Conservation (phyloP, 768 basidiomycete species). For the Agrocybe praecox region DNA sequence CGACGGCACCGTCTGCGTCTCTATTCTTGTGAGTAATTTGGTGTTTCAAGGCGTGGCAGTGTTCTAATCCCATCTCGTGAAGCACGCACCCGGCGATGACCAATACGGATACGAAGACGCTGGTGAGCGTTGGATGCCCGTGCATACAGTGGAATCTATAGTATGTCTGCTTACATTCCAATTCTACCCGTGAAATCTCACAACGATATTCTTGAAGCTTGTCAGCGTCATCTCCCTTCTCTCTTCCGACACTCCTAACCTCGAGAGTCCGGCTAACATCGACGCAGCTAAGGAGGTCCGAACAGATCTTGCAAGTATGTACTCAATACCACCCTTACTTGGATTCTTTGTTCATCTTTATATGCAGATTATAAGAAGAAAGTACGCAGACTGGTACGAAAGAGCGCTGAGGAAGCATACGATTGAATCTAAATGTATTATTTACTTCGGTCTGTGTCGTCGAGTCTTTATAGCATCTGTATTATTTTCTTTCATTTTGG, state of each 20-base stretch:
- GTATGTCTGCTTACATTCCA: conserved; percentile 46
- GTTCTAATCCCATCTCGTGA: conserved; percentile 9
- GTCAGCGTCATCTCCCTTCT: conserved; percentile 95
- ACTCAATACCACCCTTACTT: neutral
- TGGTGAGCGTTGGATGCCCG: conserved; percentile 96
- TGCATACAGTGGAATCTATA: conserved; percentile 96
- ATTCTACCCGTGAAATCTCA: conserved; percentile 5
- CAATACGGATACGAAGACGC: conserved; percentile 98
- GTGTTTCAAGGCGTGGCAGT: neutral
- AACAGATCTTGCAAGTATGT: conserved; percentile 60
- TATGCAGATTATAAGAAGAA: conserved; percentile 82
- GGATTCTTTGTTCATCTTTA: neutral
- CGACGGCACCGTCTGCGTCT: conserved; percentile 93
- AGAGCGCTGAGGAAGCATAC: conserved; percentile 87
- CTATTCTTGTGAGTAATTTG: conserved; percentile 71
- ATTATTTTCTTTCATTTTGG: neutral
- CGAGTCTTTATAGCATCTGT: conserved; percentile 1
- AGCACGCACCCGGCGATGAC: conserved; percentile 97
- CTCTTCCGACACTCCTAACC: conserved; percentile 88
- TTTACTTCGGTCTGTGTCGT: neutral
- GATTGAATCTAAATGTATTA: conserved; percentile 46
- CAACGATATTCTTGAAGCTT: conserved; percentile 53
- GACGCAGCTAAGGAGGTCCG: conserved; percentile 92
- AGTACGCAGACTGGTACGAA: conserved; percentile 85
- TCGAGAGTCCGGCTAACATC: conserved; percentile 94